Evolutionary conservation across 495 filamentous ascomycete species (phyloP).

Genomic region (Aspergillus sparsus): DNA sequence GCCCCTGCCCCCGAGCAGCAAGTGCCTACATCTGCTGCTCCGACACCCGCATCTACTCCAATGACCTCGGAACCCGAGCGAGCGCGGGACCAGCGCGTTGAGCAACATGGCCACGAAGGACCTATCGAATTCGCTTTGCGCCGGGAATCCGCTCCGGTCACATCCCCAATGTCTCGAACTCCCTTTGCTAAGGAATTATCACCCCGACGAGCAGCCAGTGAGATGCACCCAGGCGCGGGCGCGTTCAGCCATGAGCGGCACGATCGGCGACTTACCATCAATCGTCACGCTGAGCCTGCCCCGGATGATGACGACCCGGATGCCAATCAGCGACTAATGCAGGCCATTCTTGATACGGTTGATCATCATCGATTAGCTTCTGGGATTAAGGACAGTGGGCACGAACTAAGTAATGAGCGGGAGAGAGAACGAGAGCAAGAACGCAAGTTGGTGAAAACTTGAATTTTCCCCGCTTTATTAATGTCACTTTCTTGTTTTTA

Average conservation of each 20-base stretch:
- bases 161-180: constrained; percentile 19
- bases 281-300: constrained; percentile 17
- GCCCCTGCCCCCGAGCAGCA: constrained; percentile 9
- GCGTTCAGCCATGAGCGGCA: constrained; percentile 17
- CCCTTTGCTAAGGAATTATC: constrained; percentile 29
- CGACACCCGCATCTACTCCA: constrained; percentile 22
- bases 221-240: constrained; percentile 34
- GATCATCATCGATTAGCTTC: constrained; percentile 45
- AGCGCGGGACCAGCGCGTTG: not conserved
- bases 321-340: constrained; percentile 49
- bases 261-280: constrained; percentile 25
- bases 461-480: constrained; percentile 6
- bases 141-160: constrained; percentile 38
- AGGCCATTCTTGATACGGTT: constrained; percentile 49
- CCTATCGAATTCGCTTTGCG: constrained; percentile 25
- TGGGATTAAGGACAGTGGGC: constrained; percentile 35
- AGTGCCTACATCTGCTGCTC: constrained; percentile 21
- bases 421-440: constrained; percentile 31
- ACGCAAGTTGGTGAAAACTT: constrained; percentile 30
- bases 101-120: constrained; percentile 11
- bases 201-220: constrained; percentile 46
- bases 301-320: constrained; percentile 47
- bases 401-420: constrained; percentile 22
- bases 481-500: not conserved
- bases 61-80: constrained; percentile 16